Conservation (phyloP, 495 filamentous ascomycete species). For the Chaetomium tenue region DNA sequence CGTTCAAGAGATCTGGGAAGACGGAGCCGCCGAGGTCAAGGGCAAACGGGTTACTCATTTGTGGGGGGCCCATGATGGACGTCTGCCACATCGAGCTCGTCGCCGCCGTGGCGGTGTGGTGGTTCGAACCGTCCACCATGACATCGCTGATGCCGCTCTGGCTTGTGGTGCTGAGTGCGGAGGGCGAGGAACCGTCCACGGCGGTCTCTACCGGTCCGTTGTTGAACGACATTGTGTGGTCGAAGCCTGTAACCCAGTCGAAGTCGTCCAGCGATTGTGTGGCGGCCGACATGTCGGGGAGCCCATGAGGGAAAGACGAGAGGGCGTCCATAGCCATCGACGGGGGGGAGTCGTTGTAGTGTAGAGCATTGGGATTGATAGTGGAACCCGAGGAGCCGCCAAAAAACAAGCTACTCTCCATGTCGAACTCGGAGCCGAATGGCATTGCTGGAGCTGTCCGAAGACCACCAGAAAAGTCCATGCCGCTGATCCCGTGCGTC, state of each 20-base stretch:
- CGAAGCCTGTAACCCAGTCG: constrained; percentile 84
- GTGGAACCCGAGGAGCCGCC: constrained; percentile 60
- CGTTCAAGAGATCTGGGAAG: constrained; percentile 60
- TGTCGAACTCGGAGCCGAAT: constrained; percentile 70
- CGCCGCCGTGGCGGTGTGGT: constrained; percentile 44
- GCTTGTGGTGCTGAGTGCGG: constrained; percentile 87
- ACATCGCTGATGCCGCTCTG: constrained; percentile 90
- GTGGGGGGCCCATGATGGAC: constrained; percentile 59
- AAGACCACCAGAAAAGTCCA: constrained; percentile 63
- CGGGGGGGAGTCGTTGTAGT: constrained; percentile 82
- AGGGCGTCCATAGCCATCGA: constrained; percentile 67
- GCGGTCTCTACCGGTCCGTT: constrained; percentile 66
- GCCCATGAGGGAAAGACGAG: constrained; percentile 69
- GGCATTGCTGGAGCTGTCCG: constrained; percentile 76
- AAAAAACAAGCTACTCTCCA: constrained; percentile 70
- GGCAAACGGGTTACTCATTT: constrained; percentile 60
- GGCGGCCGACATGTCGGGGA: constrained; percentile 54
- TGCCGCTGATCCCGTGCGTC: constrained; percentile 57
- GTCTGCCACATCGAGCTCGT: constrained; percentile 65
- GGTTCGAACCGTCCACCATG: constrained; percentile 82
- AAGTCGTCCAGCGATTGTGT: constrained; percentile 73
- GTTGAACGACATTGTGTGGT: constrained; percentile 69
- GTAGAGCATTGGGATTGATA: constrained; percentile 93
- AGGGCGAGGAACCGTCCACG: constrained; percentile 90
- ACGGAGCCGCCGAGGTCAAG: constrained; percentile 56